phyloP scores from a whole-genome alignment of 2,329 filamentous ascomycete genomes.

The Fusarium clavum region DNA sequence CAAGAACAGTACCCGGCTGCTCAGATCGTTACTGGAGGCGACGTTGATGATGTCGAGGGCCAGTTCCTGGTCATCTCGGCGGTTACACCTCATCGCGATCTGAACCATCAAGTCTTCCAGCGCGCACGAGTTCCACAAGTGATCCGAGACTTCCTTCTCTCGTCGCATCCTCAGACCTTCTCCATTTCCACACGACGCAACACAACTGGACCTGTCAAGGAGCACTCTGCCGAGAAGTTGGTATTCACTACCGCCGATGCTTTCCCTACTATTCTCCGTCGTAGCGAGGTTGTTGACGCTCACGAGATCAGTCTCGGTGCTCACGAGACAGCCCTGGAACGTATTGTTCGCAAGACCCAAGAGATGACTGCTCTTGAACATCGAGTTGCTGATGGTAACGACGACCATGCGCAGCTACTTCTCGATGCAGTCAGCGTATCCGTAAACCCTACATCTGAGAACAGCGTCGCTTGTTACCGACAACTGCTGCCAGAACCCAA shows the following conservation, averaged over 20 bases:
- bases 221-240: constrained; percentile 85
- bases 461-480: constrained; percentile 82
- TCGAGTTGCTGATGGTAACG: constrained; percentile 77
- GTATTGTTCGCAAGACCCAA: constrained; percentile 89
- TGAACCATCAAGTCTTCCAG: constrained; percentile 86
- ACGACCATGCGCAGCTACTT: constrained; percentile 74
- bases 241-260: constrained; percentile 85
- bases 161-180: constrained; percentile 81
- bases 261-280: constrained; percentile 90
- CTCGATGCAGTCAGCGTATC: constrained; percentile 82
- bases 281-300: constrained; percentile 82
- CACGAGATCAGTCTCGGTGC: constrained; percentile 76
- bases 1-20: constrained; percentile 90
- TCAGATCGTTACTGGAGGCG: constrained; percentile 77
- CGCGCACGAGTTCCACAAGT: constrained; percentile 84
- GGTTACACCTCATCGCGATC: constrained; percentile 84
- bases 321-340: constrained; percentile 89
- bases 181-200: constrained; percentile 79
- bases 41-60: constrained; percentile 85
- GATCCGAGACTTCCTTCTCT: constrained; percentile 87
- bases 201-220: constrained; percentile 74
- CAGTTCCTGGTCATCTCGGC: constrained; percentile 88
- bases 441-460: constrained; percentile 79
- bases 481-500: constrained; percentile 71
- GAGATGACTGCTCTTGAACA: constrained; percentile 84